Conservation (phyloP, 176 grass and related monocot species). For the Microstegium vimineum region DNA sequence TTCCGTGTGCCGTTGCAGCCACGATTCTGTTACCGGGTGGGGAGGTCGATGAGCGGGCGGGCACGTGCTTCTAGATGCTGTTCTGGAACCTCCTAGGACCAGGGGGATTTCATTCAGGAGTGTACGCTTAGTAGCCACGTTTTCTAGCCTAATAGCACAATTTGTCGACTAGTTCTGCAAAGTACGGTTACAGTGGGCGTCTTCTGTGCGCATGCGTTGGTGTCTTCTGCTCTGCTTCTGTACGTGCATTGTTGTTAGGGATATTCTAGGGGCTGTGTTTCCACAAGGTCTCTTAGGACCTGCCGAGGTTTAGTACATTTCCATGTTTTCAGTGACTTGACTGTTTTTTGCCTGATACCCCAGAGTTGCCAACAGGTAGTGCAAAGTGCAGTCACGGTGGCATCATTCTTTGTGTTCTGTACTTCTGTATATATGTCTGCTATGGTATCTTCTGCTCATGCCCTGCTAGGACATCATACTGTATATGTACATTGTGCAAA, state of each 20-base stretch:
- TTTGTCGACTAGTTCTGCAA: slow-evolving; percentile 13
- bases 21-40: not conserved
- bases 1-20: not conserved
- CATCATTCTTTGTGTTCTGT: not conserved
- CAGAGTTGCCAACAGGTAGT: not conserved
- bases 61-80: slow-evolving; percentile 2
- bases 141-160: not conserved
- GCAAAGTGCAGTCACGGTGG: not conserved
- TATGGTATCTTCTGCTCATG: not conserved
- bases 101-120: slow-evolving; percentile 8
- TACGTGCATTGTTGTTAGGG: not conserved
- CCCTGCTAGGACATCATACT: not conserved
- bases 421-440: not conserved
- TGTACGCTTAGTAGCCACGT: slow-evolving; percentile 15
- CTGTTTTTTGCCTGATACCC: not conserved
- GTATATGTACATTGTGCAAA: not conserved
- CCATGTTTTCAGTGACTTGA: not conserved
- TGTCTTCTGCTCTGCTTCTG: not conserved
- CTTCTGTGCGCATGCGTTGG: not conserved
- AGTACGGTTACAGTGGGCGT: slow-evolving; percentile 16
- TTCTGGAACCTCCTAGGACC: not conserved
- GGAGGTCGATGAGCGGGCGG: not conserved
- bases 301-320: not conserved
- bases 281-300: not conserved
- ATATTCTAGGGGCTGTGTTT: not conserved